Conservation (phyloP, 2,329 filamentous ascomycete species). For the Macrophomina tecta region DNA sequence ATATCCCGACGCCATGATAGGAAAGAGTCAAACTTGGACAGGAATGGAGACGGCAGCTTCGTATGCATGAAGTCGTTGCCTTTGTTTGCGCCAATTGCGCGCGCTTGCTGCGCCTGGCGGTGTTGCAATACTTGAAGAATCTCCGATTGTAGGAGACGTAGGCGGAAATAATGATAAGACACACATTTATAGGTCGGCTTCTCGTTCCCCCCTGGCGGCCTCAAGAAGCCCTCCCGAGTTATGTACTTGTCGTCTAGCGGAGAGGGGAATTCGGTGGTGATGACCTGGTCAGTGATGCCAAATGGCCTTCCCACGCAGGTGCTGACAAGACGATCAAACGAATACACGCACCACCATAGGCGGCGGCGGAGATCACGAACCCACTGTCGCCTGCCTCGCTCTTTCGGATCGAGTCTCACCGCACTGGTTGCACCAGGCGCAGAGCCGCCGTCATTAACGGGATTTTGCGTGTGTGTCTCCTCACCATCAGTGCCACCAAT, state of each 20-base stretch:
- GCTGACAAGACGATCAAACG: conserved; percentile 90
- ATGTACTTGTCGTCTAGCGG: conserved; percentile 87
- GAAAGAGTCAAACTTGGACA: conserved; percentile 84
- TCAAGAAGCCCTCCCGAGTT: conserved; percentile 75
- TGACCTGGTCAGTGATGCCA: conserved; percentile 93
- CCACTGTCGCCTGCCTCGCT: conserved; percentile 77
- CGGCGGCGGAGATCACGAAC: conserved; percentile 83
- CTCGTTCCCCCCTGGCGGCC: conserved; percentile 61
- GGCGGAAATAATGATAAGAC: conserved; percentile 87
- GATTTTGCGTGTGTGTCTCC: conserved; percentile 43
- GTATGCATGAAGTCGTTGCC: conserved; percentile 77
- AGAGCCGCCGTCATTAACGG: conserved; percentile 41
- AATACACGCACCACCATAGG: conserved; percentile 97
- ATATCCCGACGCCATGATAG: conserved; percentile 88
- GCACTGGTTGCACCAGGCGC: conserved; percentile 22
- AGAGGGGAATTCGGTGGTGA: conserved; percentile 94
- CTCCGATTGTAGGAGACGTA: conserved; percentile 89
- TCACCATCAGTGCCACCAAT: conserved; percentile 57
- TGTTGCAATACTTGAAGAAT: conserved; percentile 93
- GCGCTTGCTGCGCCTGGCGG: conserved; percentile 82
- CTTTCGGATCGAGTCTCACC: conserved; percentile 54
- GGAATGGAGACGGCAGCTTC: conserved; percentile 81
- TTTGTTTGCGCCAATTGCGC: conserved; percentile 67
- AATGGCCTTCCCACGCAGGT: conserved; percentile 93
- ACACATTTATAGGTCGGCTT: conserved; percentile 88